Evolutionary conservation across 225 moss, liverwort and hornwort species (phyloP).

Genomic region (Polytrichum commune): DNA sequence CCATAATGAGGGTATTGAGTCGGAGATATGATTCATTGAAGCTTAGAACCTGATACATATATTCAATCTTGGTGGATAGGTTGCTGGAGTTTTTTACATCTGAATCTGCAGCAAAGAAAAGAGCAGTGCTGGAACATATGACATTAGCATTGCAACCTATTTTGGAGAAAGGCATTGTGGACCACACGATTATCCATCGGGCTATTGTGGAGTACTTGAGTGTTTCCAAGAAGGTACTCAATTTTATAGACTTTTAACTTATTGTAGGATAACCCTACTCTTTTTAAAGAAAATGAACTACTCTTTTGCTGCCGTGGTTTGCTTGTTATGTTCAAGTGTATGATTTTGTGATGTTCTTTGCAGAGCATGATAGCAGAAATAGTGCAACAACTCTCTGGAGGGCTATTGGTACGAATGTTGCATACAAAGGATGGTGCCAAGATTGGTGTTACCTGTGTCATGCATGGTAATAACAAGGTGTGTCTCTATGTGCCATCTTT

Average conservation of each 20-base stretch:
- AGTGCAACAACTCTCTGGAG: conserved; percentile 83
- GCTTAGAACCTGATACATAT: conserved; percentile 13
- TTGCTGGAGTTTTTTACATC: conserved; percentile 66
- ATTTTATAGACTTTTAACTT: too few species aligned
- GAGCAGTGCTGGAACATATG: conserved; percentile 83
- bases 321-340: conserved; percentile 1
- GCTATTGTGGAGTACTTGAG: conserved; percentile 86
- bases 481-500: conserved; percentile 7
- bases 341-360: conserved; percentile 10
- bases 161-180: conserved; percentile 92
- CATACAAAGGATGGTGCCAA: conserved; percentile 94
- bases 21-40: not conserved
- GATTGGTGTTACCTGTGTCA: conserved; percentile 85
- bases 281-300: too few species aligned
- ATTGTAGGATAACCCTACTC: too few species aligned
- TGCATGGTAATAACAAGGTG: conserved; percentile 91
- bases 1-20: not conserved
- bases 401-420: conserved; percentile 85
- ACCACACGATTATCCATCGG: conserved; percentile 91
- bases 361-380: conserved; percentile 86
- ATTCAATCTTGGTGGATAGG: conserved; percentile 29
- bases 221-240: conserved; percentile 72
- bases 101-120: conserved; percentile 73
- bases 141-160: conserved; percentile 89
- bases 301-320: conserved; percentile 1